Conservation (phyloP, 2,329 filamentous ascomycete genomes). For the Hypoxylon sp. region DNA sequence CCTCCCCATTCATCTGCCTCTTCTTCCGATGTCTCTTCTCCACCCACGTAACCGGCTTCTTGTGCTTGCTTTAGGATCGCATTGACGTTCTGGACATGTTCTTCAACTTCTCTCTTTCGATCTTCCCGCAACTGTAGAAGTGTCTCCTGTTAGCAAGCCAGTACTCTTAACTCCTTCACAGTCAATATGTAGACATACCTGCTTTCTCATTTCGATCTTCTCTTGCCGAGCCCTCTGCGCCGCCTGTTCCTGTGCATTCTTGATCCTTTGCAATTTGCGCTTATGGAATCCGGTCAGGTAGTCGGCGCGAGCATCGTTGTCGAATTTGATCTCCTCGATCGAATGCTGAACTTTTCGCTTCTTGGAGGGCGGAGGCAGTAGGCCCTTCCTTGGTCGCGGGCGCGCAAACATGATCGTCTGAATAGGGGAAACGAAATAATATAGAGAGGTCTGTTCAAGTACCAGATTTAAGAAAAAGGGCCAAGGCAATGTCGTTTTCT, state of each 20-base stretch:
- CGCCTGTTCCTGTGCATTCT: slow-evolving; percentile 86
- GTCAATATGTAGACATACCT: slow-evolving; percentile 67
- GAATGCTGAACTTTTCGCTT: slow-evolving; percentile 73
- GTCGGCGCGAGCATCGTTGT: slow-evolving; percentile 82
- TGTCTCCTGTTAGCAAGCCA: slow-evolving; percentile 13
- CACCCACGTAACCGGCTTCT: slow-evolving; percentile 60
- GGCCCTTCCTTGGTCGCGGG: slow-evolving; percentile 70
- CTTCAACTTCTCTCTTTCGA: slow-evolving; percentile 83
- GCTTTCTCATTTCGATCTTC: slow-evolving; percentile 78
- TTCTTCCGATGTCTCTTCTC: slow-evolving; percentile 52
- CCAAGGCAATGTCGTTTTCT: not conserved
- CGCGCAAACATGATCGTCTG: slow-evolving; percentile 64
- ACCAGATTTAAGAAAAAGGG: not conserved
- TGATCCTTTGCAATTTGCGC: slow-evolving; percentile 87
- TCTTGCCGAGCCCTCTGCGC: slow-evolving; percentile 84
- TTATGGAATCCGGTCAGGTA: slow-evolving; percentile 98
- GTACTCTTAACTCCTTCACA: not conserved
- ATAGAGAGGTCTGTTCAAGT: not conserved
- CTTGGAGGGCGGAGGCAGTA: slow-evolving; percentile 73
- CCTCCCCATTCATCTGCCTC: slow-evolving; percentile 72
- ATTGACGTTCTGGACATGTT: slow-evolving; percentile 84
- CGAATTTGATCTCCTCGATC: slow-evolving; percentile 88
- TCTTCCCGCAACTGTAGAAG: slow-evolving; percentile 81
- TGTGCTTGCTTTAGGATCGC: slow-evolving; percentile 75
- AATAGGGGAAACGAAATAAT: not conserved